These are phyloP conservation scores for Candida easanensis DNA, from an alignment of 805 yeast species.

Conservation along the genomic window DNA sequence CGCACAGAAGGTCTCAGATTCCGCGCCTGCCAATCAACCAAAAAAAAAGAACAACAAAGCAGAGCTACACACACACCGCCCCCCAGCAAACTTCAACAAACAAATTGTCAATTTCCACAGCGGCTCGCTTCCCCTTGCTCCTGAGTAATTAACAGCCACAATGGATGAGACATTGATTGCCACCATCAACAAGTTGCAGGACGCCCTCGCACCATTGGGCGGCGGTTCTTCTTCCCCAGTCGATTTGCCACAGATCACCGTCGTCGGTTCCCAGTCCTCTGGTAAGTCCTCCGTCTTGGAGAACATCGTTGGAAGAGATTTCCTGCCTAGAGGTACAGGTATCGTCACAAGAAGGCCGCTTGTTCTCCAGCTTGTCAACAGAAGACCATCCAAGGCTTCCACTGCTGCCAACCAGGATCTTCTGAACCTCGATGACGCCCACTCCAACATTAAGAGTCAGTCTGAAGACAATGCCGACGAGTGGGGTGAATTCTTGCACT, in stretches of 20 bases:
- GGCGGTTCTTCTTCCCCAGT: constrained; percentile 79
- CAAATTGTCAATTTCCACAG: neutral
- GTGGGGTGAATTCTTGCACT: constrained; percentile 95
- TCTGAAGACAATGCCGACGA: constrained; percentile 70
- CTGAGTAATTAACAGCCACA: neutral
- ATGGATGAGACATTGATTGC: constrained; percentile 78
- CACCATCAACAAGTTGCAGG: constrained; percentile 78
- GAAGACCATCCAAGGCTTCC: constrained; percentile 41
- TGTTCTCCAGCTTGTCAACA: constrained; percentile 76
- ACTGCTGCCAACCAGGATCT: constrained; percentile 27
- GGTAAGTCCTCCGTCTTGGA: constrained; percentile 90
- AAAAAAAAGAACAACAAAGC: constrained; percentile 7
- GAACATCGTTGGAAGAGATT: constrained; percentile 88
- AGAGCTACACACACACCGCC: neutral
- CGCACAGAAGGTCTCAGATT: neutral
- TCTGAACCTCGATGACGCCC: constrained; percentile 32
- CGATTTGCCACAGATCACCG: constrained; percentile 92
- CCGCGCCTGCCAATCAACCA: neutral
- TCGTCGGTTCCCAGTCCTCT: constrained; percentile 87
- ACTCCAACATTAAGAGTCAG: constrained; percentile 44
- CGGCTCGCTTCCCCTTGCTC: neutral
- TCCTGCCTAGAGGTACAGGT: constrained; percentile 89
- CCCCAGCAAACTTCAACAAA: neutral
- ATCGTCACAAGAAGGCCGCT: constrained; percentile 89
- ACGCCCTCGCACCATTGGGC: constrained; percentile 85